A percentile compares a stretch with the other conserved stretches of the same genome.
Conservation (phyloP, 2,329 filamentous ascomycete genomes). For the Atkinsonella hypoxylon region DNA sequence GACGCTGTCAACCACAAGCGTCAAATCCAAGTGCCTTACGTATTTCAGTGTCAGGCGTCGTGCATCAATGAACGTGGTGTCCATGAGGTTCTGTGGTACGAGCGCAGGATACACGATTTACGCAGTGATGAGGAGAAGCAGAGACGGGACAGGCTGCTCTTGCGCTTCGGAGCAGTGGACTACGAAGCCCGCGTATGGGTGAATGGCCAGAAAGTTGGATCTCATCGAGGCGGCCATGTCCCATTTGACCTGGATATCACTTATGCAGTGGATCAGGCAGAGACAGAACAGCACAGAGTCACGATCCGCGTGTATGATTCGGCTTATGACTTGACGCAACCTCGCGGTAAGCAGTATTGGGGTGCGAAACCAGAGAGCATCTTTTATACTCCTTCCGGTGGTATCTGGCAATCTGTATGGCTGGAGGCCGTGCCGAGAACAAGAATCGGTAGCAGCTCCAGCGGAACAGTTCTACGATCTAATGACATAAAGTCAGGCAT, state of each 20-base stretch:
- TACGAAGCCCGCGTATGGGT: slow-evolving; percentile 48
- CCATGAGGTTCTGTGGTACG: slow-evolving; percentile 59
- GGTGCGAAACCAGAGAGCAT: slow-evolving; percentile 46
- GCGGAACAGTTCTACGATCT: slow-evolving; percentile 44
- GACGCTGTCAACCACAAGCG: slow-evolving; percentile 28
- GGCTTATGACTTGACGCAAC: slow-evolving; percentile 51
- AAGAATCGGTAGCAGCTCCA: slow-evolving; percentile 41
- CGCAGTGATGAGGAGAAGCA: slow-evolving; percentile 30
- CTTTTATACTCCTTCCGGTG: slow-evolving; percentile 45
- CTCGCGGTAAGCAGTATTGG: slow-evolving; percentile 58
- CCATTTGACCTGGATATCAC: slow-evolving; percentile 47
- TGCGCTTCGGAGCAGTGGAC: slow-evolving; percentile 50
- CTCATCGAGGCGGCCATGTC: slow-evolving; percentile 47
- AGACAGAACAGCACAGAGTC: slow-evolving; percentile 25
- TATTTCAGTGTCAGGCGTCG: slow-evolving; percentile 52
- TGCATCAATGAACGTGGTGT: slow-evolving; percentile 49
- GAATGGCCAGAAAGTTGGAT: slow-evolving; percentile 37
- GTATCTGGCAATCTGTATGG: slow-evolving; percentile 48
- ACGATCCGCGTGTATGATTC: slow-evolving; percentile 51
- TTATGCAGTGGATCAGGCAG: slow-evolving; percentile 26
- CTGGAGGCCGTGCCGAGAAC: slow-evolving; percentile 41
- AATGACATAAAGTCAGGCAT: slow-evolving; percentile 40
- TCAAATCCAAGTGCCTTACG: slow-evolving; percentile 50
- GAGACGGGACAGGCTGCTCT: slow-evolving; percentile 30
- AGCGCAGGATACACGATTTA: slow-evolving; percentile 38